Percentiles rank a stretch among this genome's conserved stretches.
phyloP scores from a whole-genome alignment of 73 alveolate species.

The Uronychia binucleata region DNA sequence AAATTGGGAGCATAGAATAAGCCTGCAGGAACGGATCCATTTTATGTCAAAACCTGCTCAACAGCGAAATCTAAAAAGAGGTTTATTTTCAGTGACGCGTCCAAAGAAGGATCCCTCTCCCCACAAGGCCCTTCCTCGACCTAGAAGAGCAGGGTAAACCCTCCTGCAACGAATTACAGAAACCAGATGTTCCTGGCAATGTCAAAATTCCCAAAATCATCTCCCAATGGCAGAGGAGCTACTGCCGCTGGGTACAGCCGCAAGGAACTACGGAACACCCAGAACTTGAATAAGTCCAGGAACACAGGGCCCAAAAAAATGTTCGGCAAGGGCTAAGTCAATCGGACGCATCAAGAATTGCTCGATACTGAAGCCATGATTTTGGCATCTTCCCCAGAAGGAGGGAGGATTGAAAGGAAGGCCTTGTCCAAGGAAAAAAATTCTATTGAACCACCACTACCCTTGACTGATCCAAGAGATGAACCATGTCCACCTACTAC shows the following conservation, averaged over 20 bases:
- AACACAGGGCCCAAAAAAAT: neutral
- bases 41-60: too few relatives aligned
- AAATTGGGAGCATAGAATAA: too few relatives aligned
- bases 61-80: neutral
- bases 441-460: too few relatives aligned
- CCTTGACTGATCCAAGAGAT: too few relatives aligned
- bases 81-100: too few relatives aligned
- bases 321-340: neutral
- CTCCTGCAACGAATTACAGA: neutral
- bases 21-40: neutral
- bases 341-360: neutral
- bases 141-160: neutral
- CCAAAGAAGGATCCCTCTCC: too few relatives aligned
- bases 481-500: too few relatives aligned
- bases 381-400: too few relatives aligned
- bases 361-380: too few relatives aligned
- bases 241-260: neutral
- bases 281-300: neutral
- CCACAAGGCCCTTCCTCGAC: too few relatives aligned
- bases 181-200: neutral
- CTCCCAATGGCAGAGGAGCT: neutral
- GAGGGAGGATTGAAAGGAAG: neutral
- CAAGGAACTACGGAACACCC: neutral
- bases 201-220: neutral
- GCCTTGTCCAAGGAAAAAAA: neutral